Conservation (phyloP, 2,329 filamentous ascomycete species). For the Didymella pomorum region DNA sequence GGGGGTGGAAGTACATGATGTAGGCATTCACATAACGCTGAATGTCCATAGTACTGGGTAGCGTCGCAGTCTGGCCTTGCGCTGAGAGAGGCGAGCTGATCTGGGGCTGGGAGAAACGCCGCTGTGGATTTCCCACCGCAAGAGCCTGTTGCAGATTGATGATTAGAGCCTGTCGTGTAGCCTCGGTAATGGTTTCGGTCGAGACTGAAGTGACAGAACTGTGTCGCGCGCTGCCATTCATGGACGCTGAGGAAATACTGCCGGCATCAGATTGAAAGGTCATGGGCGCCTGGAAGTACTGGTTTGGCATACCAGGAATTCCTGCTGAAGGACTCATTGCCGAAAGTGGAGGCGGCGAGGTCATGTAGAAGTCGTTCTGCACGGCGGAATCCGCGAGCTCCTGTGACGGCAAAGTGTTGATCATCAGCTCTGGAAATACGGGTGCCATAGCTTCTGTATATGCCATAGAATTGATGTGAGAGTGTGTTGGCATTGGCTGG, state of each 20-base stretch:
- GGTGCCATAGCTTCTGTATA: slow-evolving; percentile 77
- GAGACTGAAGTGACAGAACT: slow-evolving; percentile 68
- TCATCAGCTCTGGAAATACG: slow-evolving; percentile 77
- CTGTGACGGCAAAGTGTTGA: slow-evolving; percentile 75
- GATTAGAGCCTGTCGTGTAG: slow-evolving; percentile 69
- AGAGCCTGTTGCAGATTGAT: slow-evolving; percentile 68
- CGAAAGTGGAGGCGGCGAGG: slow-evolving; percentile 78
- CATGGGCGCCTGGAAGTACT: slow-evolving; percentile 70
- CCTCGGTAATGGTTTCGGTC: slow-evolving; percentile 71
- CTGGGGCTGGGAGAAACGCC: slow-evolving; percentile 67
- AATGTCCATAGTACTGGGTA: slow-evolving; percentile 84
- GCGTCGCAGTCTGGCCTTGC: slow-evolving; percentile 58
- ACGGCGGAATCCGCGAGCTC: slow-evolving; percentile 74
- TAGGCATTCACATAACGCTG: slow-evolving; percentile 92
- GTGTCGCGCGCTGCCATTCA: slow-evolving; percentile 71
- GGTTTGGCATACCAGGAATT: slow-evolving; percentile 69
- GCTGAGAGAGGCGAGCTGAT: slow-evolving; percentile 62
- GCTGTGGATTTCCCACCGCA: slow-evolving; percentile 60
- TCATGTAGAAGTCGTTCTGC: slow-evolving; percentile 76
- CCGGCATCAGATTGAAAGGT: slow-evolving; percentile 74
- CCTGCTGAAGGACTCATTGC: slow-evolving; percentile 73
- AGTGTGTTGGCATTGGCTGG: slow-evolving; percentile 68
- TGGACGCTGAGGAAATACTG: slow-evolving; percentile 70
- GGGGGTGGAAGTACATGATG: slow-evolving; percentile 90
- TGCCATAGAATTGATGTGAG: slow-evolving; percentile 69